Conservation (phyloP, 805 yeast genomes). For the Kodamaea kakaduensis region DNA sequence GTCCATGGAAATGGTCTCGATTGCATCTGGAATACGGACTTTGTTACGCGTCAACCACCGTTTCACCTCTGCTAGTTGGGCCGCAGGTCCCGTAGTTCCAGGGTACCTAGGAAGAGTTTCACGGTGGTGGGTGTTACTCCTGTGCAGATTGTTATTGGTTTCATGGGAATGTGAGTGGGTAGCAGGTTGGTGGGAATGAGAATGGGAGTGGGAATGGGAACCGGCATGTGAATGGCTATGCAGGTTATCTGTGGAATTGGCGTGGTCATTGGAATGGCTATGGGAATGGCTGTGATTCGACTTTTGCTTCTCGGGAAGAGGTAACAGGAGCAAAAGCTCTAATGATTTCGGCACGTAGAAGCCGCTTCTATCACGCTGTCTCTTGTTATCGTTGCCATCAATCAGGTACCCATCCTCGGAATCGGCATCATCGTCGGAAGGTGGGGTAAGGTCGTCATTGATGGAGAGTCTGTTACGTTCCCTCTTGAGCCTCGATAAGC, state of each 20-base stretch:
- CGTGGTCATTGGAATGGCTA: neutral
- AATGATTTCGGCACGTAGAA: slow-evolving; percentile 8
- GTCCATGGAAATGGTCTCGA: neutral
- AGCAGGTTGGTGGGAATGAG: neutral
- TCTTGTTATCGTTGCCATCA: neutral
- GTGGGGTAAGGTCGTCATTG: neutral
- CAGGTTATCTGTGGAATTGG: neutral
- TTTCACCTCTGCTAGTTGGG: slow-evolving; percentile 3
- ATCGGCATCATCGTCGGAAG: neutral
- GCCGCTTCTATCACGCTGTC: neutral
- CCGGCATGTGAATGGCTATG: neutral
- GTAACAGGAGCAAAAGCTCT: slow-evolving; percentile 8
- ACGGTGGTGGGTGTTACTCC: neutral
- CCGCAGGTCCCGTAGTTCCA: slow-evolving; percentile 4
- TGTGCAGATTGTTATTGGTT: too few species aligned
- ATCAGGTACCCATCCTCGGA: neutral
- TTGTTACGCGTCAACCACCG: slow-evolving; percentile 5
- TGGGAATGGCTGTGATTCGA: neutral
- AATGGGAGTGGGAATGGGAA: neutral
- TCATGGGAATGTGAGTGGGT: neutral
- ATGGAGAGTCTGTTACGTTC: slow-evolving; percentile 1
- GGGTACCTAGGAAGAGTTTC: neutral
- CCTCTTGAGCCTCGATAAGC: slow-evolving; percentile 13
- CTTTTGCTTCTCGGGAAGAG: slow-evolving; percentile 2
- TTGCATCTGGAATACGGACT: slow-evolving; percentile 1